These are phyloP conservation scores for Kickxella alabastrina DNA, from an alignment of 192 early-diverging fungal species.

Conservation along the genomic window DNA sequence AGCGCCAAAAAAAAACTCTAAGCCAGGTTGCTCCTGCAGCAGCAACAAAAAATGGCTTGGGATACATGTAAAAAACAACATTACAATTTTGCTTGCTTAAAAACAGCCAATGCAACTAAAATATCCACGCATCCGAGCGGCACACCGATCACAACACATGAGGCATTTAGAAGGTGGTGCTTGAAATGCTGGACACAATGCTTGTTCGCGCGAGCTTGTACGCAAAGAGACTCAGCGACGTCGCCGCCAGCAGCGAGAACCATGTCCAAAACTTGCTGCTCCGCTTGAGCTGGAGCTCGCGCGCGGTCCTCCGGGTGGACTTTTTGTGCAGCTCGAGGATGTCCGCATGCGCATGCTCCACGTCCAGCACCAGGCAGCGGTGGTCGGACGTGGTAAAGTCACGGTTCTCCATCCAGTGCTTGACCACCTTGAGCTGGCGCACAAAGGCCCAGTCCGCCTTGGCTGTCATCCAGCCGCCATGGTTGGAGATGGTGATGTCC, in stretches of 20 bases:
- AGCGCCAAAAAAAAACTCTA: neutral
- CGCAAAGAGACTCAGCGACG: constrained; percentile 22
- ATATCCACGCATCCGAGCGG: too few species aligned
- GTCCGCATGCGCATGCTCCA: constrained; percentile 37
- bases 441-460: constrained; percentile 75
- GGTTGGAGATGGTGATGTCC: constrained; percentile 66
- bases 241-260: constrained; percentile 24
- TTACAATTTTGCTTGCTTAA: too few species aligned
- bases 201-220: constrained; percentile 23
- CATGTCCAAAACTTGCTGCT: constrained; percentile 35
- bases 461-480: constrained; percentile 61
- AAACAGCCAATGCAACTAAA: too few species aligned
- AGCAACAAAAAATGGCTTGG: too few species aligned
- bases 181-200: too few species aligned
- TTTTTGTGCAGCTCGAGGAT: constrained; percentile 27
- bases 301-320: constrained; percentile 14
- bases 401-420: constrained; percentile 58
- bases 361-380: constrained; percentile 61
- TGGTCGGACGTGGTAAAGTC: constrained; percentile 68
- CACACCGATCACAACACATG: too few species aligned
- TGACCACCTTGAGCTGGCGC: constrained; percentile 52
- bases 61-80: too few species aligned
- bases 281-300: constrained; percentile 17
- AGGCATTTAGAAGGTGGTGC: too few species aligned
- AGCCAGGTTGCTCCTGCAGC: too few species aligned